Percentiles rank a stretch among this genome's conserved stretches.
phyloP scores from a whole-genome alignment of 2,329 filamentous ascomycete genomes.

The Hypomyces rosellus region DNA sequence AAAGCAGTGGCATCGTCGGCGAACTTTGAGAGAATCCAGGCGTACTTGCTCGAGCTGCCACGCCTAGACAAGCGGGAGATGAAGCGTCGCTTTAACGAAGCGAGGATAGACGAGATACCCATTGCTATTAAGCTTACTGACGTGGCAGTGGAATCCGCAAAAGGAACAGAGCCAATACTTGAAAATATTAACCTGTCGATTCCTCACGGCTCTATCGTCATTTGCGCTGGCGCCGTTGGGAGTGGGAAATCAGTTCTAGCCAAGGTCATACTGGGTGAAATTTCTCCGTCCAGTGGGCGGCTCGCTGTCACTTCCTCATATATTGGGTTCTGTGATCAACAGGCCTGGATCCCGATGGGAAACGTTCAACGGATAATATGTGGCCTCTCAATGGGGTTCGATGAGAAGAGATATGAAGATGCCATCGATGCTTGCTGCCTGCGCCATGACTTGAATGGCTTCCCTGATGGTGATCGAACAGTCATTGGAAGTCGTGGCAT shows the following conservation, averaged over 20 bases:
- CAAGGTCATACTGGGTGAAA: constrained; percentile 16
- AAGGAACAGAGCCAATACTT: neutral
- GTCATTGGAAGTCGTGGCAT: constrained; percentile 15
- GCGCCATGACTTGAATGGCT: constrained; percentile 14
- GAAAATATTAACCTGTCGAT: constrained; percentile 18
- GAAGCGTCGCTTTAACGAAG: neutral
- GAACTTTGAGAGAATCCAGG: constrained; percentile 33
- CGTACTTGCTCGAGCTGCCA: constrained; percentile 22
- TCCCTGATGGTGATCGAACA: constrained; percentile 17
- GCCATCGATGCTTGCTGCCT: constrained; percentile 17
- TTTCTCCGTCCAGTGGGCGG: constrained; percentile 2
- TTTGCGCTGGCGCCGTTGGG: constrained; percentile 22
- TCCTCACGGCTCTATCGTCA: constrained; percentile 16
- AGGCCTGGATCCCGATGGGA: constrained; percentile 16
- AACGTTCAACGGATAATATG: constrained; percentile 16
- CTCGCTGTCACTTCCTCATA: constrained; percentile 4
- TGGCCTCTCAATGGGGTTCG: constrained; percentile 7
- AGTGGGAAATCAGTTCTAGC: constrained; percentile 23
- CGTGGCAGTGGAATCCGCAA: neutral
- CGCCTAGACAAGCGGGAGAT: neutral
- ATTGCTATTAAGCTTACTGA: constrained; percentile 1
- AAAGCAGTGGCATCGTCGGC: constrained; percentile 25
- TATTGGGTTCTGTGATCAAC: constrained; percentile 17
- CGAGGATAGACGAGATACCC: neutral
- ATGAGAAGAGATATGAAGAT: constrained; percentile 15